phyloP scores from a whole-genome alignment of 257 asterid genomes.

The Forsythia suspensa region DNA sequence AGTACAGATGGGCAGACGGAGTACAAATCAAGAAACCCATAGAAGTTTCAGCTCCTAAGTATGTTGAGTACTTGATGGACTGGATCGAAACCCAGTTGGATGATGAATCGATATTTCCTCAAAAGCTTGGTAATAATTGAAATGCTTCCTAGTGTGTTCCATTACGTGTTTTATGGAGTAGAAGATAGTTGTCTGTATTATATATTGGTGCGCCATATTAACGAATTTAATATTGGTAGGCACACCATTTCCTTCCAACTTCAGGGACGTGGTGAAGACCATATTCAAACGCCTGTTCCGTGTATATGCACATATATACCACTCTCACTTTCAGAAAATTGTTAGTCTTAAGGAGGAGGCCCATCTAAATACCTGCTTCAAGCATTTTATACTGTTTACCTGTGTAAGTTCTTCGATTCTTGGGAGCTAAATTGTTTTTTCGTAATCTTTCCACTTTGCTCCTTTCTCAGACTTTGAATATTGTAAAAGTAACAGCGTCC shows the following conservation, averaged over 20 bases:
- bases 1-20: conserved; percentile 98
- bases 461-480: background rate
- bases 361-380: conserved; percentile 84
- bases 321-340: conserved; percentile 76
- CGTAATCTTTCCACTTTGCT: background rate
- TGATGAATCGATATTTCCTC: conserved; percentile 87
- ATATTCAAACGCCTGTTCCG: conserved; percentile 81
- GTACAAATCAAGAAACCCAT: conserved; percentile 86
- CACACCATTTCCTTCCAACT: conserved; percentile 81
- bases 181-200: background rate
- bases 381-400: conserved; percentile 72
- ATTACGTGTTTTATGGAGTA: background rate
- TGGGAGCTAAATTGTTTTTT: background rate
- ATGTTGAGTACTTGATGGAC: conserved; percentile 91
- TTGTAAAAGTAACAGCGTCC: background rate
- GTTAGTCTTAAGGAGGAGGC: conserved; percentile 82
- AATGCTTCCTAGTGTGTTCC: background rate
- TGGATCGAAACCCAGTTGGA: conserved; percentile 91
- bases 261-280: conserved; percentile 76
- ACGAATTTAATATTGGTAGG: conserved; percentile 41
- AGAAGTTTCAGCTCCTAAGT: conserved; percentile 91
- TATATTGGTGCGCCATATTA: conserved; percentile 1
- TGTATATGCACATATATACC: conserved; percentile 84
- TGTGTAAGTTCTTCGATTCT: conserved; percentile 48
- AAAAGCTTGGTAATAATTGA: conserved; percentile 61